Evolutionary conservation across 2,329 filamentous ascomycete genomes (phyloP).

Genomic region (Ophiocordyceps robertsii): DNA sequence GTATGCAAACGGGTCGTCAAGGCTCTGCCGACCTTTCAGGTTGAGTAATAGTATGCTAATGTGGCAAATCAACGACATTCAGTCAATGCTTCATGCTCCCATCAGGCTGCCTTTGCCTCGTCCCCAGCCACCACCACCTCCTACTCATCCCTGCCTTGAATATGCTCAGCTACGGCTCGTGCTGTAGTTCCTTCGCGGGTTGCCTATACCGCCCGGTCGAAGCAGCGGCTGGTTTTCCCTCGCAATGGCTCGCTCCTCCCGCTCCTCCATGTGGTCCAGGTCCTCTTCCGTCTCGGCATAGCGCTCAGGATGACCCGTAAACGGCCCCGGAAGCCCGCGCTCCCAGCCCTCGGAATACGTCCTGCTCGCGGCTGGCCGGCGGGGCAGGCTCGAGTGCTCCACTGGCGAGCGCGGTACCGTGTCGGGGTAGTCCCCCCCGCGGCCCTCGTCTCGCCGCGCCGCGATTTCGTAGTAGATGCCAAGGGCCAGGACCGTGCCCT

Average conservation of each 20-base stretch:
- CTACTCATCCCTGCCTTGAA: neutral
- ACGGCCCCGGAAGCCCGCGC: slow-evolving; percentile 34
- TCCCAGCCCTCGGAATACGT: slow-evolving; percentile 38
- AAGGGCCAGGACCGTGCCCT: slow-evolving; percentile 70
- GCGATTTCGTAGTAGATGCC: slow-evolving; percentile 62
- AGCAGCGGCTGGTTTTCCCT: slow-evolving; percentile 37
- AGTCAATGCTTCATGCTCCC: too few relatives aligned
- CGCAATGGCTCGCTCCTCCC: slow-evolving; percentile 36
- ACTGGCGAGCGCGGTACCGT: slow-evolving; percentile 14
- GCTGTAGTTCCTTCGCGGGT: slow-evolving; percentile 26
- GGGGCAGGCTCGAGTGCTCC: slow-evolving; percentile 12
- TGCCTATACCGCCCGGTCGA: slow-evolving; percentile 35
- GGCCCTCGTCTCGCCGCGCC: slow-evolving; percentile 18
- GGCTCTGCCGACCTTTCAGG: too few relatives aligned
- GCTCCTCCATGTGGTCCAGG: slow-evolving; percentile 33
- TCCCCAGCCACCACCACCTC: neutral
- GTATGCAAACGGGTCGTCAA: too few relatives aligned
- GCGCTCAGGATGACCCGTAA: slow-evolving; percentile 36
- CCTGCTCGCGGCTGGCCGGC: slow-evolving; percentile 24
- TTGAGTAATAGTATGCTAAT: neutral
- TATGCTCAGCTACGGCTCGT: slow-evolving; percentile 11
- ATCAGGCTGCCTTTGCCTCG: neutral
- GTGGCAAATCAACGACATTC: neutral
- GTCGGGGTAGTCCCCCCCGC: slow-evolving; percentile 9
- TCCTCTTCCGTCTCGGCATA: slow-evolving; percentile 39